Percentiles rank a stretch among this genome's conserved stretches.
These are phyloP conservation scores for Hanseniaspora taiwanica DNA, from an alignment of 805 yeast genomes.

Conservation along the genomic window DNA sequence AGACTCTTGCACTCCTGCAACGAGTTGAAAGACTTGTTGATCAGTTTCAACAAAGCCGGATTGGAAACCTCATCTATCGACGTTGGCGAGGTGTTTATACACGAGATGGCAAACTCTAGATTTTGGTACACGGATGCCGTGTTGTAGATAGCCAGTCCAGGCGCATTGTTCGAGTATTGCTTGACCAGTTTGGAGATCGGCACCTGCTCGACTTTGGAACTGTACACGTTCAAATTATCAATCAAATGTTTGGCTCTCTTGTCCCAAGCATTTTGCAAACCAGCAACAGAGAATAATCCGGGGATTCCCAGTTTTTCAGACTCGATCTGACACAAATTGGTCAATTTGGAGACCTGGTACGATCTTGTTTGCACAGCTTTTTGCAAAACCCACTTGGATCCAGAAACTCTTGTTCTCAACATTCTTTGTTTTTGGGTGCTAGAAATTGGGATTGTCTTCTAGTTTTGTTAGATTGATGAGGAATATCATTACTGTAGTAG, in stretches of 20 bases:
- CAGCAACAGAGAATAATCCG: conserved; percentile 36
- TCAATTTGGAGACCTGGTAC: not conserved
- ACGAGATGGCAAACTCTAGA: conserved; percentile 24
- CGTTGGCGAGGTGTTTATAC: conserved; percentile 17
- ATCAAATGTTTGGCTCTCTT: conserved; percentile 29
- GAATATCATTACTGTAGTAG: no score
- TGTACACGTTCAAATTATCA: conserved; percentile 27
- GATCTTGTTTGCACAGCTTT: not conserved
- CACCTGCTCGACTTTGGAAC: conserved; percentile 15
- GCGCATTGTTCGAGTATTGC: conserved; percentile 18
- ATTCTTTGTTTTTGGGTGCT: not conserved
- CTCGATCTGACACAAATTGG: not conserved
- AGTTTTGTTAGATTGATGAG: not conserved
- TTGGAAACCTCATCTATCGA: conserved; percentile 8
- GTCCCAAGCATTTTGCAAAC: conserved; percentile 40
- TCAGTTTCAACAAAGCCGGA: conserved; percentile 12
- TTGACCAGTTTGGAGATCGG: conserved; percentile 16
- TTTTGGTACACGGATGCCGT: conserved; percentile 29
- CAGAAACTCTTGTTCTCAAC: not conserved
- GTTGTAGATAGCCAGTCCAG: conserved; percentile 23
- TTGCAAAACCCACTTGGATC: not conserved
- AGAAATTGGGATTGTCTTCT: not conserved
- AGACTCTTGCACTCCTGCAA: conserved; percentile 61
- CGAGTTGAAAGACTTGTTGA: conserved; percentile 51
- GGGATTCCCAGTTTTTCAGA: conserved; percentile 27